A percentile compares a stretch with the other conserved stretches of the same genome.
Evolutionary conservation across 106 monocot species (phyloP).

Genomic region (Amphibolis antarctica): DNA sequence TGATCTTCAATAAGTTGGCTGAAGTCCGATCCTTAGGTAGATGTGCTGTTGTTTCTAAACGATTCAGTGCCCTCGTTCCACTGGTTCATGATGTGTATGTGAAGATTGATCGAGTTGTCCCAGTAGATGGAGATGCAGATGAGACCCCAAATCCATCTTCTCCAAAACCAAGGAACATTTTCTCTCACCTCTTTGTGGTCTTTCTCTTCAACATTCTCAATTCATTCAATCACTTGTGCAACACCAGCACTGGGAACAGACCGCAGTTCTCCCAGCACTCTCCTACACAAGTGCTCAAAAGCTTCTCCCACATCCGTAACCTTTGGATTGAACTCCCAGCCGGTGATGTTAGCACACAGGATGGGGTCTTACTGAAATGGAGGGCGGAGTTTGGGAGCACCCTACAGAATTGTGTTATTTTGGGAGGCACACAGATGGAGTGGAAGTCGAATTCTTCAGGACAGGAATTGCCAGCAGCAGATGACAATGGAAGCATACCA

Average conservation of each 20-base stretch:
- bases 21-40: constrained; percentile 70
- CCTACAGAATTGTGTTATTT: constrained; percentile 71
- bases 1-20: constrained; percentile 65
- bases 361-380: constrained; percentile 76
- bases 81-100: constrained; percentile 53
- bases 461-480: constrained; percentile 15
- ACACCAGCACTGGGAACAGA: constrained; percentile 23
- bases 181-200: constrained; percentile 56
- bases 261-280: constrained; percentile 73
- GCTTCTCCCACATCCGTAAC: constrained; percentile 49
- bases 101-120: constrained; percentile 70
- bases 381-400: constrained; percentile 81
- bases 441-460: constrained; percentile 13
- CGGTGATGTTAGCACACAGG: constrained; percentile 71
- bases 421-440: constrained; percentile 54
- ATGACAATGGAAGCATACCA: constrained; percentile 73
- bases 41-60: constrained; percentile 55
- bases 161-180: constrained; percentile 39
- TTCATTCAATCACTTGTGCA: constrained; percentile 46
- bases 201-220: constrained; percentile 48
- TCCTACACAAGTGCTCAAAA: constrained; percentile 64
- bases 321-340: constrained; percentile 64
- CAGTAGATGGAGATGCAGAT: constrained; percentile 54
- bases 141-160: constrained; percentile 32
- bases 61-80: constrained; percentile 58